Evolutionary conservation across 352 stramenopile species (phyloP), one percentile per base, ranked within the genome.

Genomic region (Phytophthora meadii): DNA sequence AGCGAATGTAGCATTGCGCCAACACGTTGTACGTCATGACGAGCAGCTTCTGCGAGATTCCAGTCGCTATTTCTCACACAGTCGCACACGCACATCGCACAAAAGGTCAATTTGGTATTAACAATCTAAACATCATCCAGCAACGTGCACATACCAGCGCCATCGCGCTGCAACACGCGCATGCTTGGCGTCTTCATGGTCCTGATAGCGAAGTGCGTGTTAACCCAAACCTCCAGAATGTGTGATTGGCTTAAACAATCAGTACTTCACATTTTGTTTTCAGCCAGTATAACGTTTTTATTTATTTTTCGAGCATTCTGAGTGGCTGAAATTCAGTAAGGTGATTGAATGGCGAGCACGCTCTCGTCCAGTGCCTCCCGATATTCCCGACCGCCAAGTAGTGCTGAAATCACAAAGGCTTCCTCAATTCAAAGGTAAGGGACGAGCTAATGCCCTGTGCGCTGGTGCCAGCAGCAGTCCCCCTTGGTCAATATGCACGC

Each of bases 21-120:
- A 95, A 70, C 46, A 94, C 87, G 52, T 95, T 95, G 71, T 93
- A 95, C 63, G 85, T 93, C 86, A 95, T 93, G n/a, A 95, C 81
- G 2, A 68, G 50, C 57, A 93, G 70, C 47, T 68, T 76, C n/a
- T 81, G 75, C 30, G 48, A 55, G 5, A 36, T 54, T 28, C 36
- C 65, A 65, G 27, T 55, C 32, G 48, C 59, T 71, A 17, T n/a
- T 48, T 14, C 25, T 25, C 14, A 25, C 46, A 32, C 15, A 27
- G 52, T 34, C 9, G 5, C 27, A 28, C 27, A 28, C 14, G 3
- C 10, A 64, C 2, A 45, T 8, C 37, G 34, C 22, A 9, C n/a
- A 9, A 58, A 45, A 62, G 19, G 19, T 68, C n/a, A 64, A 17
- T 9, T 24, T 10, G 1, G 19, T 6, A 11, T 40, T 34, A 67